A percentile compares a stretch with the other conserved stretches of the same genome.
Conservation (phyloP, 139 green algal species). For the Coelastrella sp. region DNA sequence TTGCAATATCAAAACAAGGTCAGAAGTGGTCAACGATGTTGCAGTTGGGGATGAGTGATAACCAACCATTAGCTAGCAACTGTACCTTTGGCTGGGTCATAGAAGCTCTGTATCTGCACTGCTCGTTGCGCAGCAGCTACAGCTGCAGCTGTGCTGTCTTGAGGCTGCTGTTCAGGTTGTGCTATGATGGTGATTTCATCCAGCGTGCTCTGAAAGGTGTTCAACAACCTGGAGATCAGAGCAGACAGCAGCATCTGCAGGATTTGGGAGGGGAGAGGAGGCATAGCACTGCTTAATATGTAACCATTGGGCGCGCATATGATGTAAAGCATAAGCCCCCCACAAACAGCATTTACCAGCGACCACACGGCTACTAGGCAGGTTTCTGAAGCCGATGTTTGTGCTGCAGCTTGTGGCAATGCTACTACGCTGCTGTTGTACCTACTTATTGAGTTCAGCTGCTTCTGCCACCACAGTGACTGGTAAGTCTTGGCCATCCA, state of each 20-base stretch:
- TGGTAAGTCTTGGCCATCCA: slow-evolving; percentile 74
- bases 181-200: slow-evolving; percentile 83
- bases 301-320: no score
- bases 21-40: no score
- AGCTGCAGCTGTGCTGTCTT: not conserved
- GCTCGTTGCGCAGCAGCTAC: slow-evolving; percentile 11
- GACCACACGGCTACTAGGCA: no score
- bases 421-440: not conserved
- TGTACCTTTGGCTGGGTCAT: slow-evolving; percentile 73
- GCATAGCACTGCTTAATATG: not conserved
- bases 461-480: slow-evolving; percentile 70
- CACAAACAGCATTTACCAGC: no score
- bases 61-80: no score
- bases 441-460: slow-evolving; percentile 67
- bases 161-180: slow-evolving; percentile 46
- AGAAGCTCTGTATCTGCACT: slow-evolving; percentile 71
- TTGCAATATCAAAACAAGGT: no score
- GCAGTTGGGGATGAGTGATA: no score
- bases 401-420: no score
- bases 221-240: slow-evolving; percentile 65
- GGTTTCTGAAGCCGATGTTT: no score
- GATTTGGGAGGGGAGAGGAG: not conserved
- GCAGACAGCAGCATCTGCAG: not conserved
- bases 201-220: slow-evolving; percentile 75
- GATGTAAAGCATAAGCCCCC: no score